Base-by-base conservation (phyloP, 2,329 filamentous ascomycete genomes). In the Fusarium chaquense region DNA sequence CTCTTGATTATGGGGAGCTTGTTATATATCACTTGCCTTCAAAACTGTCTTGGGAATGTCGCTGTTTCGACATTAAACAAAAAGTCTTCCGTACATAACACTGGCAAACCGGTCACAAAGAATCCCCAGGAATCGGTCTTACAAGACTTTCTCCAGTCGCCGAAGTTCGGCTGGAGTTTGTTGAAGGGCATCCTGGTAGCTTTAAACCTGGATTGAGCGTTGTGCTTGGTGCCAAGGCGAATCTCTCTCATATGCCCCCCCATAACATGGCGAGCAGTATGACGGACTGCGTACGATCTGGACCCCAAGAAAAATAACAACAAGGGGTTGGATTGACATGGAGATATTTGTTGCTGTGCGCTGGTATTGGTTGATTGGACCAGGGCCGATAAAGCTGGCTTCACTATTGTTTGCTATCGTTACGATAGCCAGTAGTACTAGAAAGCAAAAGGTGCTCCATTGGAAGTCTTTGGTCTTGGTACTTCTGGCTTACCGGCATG, bases 381-480 rank as follows among this genome's bases (percentile, higher is more conserved):
- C 36, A 38, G n/a, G 11, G n/a, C 9, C 12, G 18, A 1, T 38
- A 20, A n/a, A 38, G 11, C 36, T 13, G 36, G 36, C n/a, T 38
- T 54, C 55, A 6, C 18, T 55, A 9, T 6, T 58, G 1, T 54
- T 58, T 22, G 30, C 36, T 2, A 6, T 36, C 11, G 33, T 1
- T 8, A 54, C 49, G 4, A 44, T 36, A 36, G 22, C 22, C 0
- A 5, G 30, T 6, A 44, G n/a, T 32, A 32, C 2, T 5, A 56
- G 32, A 8, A 56, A 45, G 40, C 38, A 45, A 1, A 22, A 38
- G 6, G 7, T 54, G 9, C 50, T 32, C 3, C 32, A 45, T 5
- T 56, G 56, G 40, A 59, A 56, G 1, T 59, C 40, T 0, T 59
- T 32, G 4, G 30, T 40, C 4, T 26, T 59, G 10, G 26, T 36